Evolutionary conservation across 75 land plant species (phyloP).

Genomic region (Selaginella moellendorffii): DNA sequence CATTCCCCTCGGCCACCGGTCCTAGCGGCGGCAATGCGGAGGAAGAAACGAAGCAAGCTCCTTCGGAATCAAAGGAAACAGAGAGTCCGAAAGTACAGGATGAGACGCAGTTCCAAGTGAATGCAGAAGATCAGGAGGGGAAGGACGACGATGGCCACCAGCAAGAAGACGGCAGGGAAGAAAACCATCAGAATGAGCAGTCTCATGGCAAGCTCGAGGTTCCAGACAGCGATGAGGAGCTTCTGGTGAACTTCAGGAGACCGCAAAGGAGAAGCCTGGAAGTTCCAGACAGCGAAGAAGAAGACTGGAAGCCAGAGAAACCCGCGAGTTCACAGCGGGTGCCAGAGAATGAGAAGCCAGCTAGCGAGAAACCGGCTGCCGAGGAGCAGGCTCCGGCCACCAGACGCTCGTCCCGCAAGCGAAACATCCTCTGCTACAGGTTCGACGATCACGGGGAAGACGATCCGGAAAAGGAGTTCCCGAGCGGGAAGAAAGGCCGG

Average conservation of each 20-base stretch:
- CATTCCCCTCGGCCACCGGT: too few species aligned
- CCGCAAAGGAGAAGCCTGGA: slow-evolving; percentile 5
- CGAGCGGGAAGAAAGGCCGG: too few species aligned
- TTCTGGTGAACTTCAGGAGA: too few species aligned
- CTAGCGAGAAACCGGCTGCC: too few species aligned
- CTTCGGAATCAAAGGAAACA: too few species aligned
- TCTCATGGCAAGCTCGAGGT: not conserved
- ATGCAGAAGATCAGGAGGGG: not conserved
- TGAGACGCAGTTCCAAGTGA: not conserved
- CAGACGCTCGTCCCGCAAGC: not conserved
- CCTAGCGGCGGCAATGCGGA: too few species aligned
- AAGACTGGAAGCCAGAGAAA: not conserved
- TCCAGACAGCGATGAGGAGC: too few species aligned
- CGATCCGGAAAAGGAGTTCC: not conserved
- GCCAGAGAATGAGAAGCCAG: too few species aligned
- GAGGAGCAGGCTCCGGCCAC: not conserved
- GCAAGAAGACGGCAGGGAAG: not conserved
- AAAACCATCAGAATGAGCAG: not conserved
- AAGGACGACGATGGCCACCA: not conserved
- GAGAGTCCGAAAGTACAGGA: too few species aligned
- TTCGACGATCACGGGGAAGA: not conserved
- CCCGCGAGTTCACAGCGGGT: too few species aligned
- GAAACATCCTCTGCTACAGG: not conserved
- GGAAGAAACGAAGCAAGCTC: too few species aligned
- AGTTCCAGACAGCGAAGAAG: slow-evolving; percentile 2